These are phyloP conservation scores for Colletotrichum liaoningense DNA, from an alignment of 2,329 filamentous ascomycete species.

Conservation along the genomic window DNA sequence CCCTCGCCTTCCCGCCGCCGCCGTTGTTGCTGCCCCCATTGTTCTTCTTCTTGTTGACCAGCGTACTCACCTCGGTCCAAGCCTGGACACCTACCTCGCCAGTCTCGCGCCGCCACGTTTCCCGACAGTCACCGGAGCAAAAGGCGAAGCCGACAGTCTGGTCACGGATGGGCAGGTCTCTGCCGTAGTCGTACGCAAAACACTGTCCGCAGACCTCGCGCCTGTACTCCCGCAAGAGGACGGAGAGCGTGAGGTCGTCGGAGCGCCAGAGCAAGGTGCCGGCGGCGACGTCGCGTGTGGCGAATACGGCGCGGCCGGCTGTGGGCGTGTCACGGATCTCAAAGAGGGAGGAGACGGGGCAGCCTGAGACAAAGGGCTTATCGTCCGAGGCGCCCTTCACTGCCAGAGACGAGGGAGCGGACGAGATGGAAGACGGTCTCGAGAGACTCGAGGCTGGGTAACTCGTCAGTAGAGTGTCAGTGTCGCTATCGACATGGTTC, in stretches of 20 bases:
- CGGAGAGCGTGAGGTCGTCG: slow-evolving; percentile 25
- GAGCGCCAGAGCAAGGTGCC: slow-evolving; percentile 21
- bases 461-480: slow-evolving; percentile 21
- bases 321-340: slow-evolving; percentile 28
- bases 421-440: slow-evolving; percentile 25
- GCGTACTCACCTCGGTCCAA: slow-evolving; percentile 24
- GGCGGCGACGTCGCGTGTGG: background rate
- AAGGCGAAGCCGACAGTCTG: slow-evolving; percentile 26
- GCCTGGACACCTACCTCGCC: slow-evolving; percentile 24
- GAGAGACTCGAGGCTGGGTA: slow-evolving; percentile 42
- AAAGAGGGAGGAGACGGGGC: slow-evolving; percentile 20
- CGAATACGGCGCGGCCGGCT: slow-evolving; percentile 32
- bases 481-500: slow-evolving; percentile 8
- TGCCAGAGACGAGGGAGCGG: slow-evolving; percentile 11
- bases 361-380: slow-evolving; percentile 4
- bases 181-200: slow-evolving; percentile 27
- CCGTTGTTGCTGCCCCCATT: background rate
- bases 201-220: slow-evolving; percentile 32
- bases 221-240: slow-evolving; percentile 26
- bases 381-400: background rate
- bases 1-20: background rate
- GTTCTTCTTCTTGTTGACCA: slow-evolving; percentile 23
- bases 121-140: slow-evolving; percentile 16
- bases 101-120: slow-evolving; percentile 8
- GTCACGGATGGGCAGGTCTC: slow-evolving; percentile 19